Base-by-base conservation (phyloP, 2,329 filamentous ascomycete genomes). In the Fusarium xylarioides region DNA sequence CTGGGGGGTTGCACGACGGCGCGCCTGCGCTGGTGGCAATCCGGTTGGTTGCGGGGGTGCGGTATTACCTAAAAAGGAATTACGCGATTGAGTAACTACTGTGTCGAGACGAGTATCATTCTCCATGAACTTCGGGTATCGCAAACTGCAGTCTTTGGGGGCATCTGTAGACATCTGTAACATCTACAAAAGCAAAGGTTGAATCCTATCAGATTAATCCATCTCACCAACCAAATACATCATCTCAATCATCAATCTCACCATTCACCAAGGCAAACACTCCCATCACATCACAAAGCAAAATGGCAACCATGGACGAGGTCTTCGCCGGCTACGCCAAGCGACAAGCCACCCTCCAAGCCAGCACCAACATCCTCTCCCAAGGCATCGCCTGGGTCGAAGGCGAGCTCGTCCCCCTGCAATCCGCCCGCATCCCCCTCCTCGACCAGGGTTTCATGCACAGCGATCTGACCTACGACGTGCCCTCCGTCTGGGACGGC, bases 381-480 rank as follows among this genome's bases (percentile, higher is more conserved):
- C 77, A 80, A 23, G 86, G 86, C 16, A 77, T 87, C 8, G 86
- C 86, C 28, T 88, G 84, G 86, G 74, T 87, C 4, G 79, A 82
- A 49, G 84, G 84, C 21, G 74, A 84, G 44, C 76, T 85, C 8
- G 80, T 82, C 0, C 85, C 86, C 7, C 74, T 87, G 11, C 43
- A 79, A n/a, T 76, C 86, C 50, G 86, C 86, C 2, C 81, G 81
- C n/a, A 86, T 88, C 23, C 86, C 86, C 2, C 75, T 88, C 1
- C 72, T 85, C 1, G 86, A 88, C 68, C 83, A 88, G 76, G 86
- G 86, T 23, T 88, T 88, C 75, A 75, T 87, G 73, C 85, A 85
- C 74, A 83, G 85, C 76, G 86, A 88, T 50, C 74, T 87, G 3
- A 88, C 86, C 2, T 88, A 88, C 74, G 86, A 88, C 54, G 86